Conservation (phyloP, 164 flowering plant species). For the Platanus orientalis region DNA sequence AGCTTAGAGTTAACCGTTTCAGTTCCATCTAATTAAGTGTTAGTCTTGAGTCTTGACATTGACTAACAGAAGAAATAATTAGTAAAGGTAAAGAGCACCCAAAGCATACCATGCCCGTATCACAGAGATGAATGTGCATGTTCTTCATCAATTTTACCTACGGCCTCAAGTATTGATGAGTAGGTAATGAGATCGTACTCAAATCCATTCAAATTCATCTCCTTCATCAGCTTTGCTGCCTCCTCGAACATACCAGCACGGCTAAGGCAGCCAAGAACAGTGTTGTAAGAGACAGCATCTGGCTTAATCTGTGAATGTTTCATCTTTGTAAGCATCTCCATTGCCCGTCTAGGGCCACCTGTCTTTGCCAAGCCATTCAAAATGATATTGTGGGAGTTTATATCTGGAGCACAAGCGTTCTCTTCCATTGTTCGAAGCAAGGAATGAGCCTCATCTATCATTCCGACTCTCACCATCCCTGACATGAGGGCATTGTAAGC, state of each 20-base stretch:
- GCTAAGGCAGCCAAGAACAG: constrained; percentile 81
- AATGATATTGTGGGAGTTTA: constrained; percentile 86
- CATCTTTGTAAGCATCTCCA: constrained; percentile 80
- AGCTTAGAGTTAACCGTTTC: not conserved
- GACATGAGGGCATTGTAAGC: constrained; percentile 93
- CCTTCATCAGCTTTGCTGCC: constrained; percentile 87
- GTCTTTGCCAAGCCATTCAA: constrained; percentile 73
- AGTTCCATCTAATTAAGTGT: not conserved
- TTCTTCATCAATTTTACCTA: constrained; percentile 73
- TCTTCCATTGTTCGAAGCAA: constrained; percentile 76
- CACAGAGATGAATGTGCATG: constrained; percentile 4
- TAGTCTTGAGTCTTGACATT: not conserved
- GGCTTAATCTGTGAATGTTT: constrained; percentile 59
- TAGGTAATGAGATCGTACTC: constrained; percentile 86
- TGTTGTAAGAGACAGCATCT: constrained; percentile 87
- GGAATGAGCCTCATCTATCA: constrained; percentile 80
- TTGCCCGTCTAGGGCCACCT: constrained; percentile 71
- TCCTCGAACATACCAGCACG: constrained; percentile 96
- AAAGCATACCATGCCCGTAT: constrained; percentile 12
- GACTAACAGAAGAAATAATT: not conserved
- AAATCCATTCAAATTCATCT: constrained; percentile 68
- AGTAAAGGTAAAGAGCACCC: not conserved
- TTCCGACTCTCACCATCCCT: constrained; percentile 86
- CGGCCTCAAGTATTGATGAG: constrained; percentile 89
- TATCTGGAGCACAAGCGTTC: constrained; percentile 67